phyloP scores from a whole-genome alignment of 768 basidiomycete species.

The Lactarius indigo region DNA sequence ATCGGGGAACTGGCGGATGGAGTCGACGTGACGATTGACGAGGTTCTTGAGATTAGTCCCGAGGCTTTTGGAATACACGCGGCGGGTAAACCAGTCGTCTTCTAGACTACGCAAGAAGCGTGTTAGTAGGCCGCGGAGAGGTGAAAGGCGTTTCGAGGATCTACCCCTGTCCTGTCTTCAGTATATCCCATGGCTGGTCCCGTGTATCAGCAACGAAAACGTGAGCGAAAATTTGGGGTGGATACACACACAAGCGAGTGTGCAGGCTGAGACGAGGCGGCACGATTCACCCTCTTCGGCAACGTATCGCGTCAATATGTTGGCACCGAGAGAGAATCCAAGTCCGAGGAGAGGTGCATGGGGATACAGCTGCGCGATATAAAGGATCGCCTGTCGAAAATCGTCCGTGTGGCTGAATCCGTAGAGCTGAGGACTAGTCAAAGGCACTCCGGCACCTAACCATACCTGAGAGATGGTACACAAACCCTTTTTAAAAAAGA shows the following conservation, averaged over 20 bases:
- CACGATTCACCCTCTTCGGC: slow-evolving; percentile 74
- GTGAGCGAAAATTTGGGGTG: slow-evolving; percentile 17
- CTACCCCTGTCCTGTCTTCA: slow-evolving; percentile 36
- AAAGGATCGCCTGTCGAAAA: slow-evolving; percentile 73
- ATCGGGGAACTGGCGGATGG: slow-evolving; percentile 47
- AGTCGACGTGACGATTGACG: slow-evolving; percentile 47
- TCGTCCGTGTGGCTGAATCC: slow-evolving; percentile 90
- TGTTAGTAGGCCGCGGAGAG: slow-evolving; percentile 12
- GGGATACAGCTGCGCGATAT: slow-evolving; percentile 70
- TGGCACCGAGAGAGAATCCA: slow-evolving; percentile 92
- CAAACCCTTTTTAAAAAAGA: background rate
- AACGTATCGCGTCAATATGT: slow-evolving; percentile 83
- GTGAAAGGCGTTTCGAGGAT: background rate
- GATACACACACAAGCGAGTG: slow-evolving; percentile 65
- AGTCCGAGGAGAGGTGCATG: slow-evolving; percentile 78
- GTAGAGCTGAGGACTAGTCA: slow-evolving; percentile 54
- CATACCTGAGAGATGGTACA: background rate
- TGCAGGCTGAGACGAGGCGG: slow-evolving; percentile 62
- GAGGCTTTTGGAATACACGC: slow-evolving; percentile 77
- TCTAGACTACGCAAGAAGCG: slow-evolving; percentile 43
- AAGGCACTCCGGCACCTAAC: slow-evolving; percentile 5
- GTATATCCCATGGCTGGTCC: slow-evolving; percentile 46
- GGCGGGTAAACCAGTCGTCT: slow-evolving; percentile 50
- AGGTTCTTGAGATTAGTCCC: slow-evolving; percentile 66
- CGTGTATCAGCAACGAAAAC: slow-evolving; percentile 11